Conservation (phyloP, 306 rosid species). For the Pterocarpus macrocarpus region DNA sequence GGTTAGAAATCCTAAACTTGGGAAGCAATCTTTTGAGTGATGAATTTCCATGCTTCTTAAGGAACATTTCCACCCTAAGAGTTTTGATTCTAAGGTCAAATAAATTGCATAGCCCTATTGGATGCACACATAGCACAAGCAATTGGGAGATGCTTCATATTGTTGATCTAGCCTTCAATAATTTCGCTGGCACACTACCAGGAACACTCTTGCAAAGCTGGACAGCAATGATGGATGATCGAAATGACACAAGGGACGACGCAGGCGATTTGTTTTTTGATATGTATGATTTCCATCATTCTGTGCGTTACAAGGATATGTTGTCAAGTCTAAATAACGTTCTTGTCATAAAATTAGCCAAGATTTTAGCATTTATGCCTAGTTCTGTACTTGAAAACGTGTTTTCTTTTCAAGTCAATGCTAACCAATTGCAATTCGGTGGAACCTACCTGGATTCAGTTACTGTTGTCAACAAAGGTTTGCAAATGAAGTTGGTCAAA, state of each 20-base stretch:
- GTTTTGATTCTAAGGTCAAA: background rate
- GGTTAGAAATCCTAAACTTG: background rate
- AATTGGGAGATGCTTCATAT: background rate
- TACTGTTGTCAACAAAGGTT: constrained; percentile 3
- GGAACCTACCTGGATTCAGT: constrained; percentile 36
- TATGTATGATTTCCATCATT: constrained; percentile 2
- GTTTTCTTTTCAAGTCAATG: background rate
- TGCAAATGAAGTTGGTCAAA: background rate
- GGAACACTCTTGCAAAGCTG: background rate
- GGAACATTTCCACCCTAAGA: background rate
- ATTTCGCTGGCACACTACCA: constrained; percentile 29
- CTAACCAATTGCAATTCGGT: background rate
- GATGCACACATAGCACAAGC: constrained; percentile 31
- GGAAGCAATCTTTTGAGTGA: background rate
- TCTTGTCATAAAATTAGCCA: background rate
- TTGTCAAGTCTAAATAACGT: background rate
- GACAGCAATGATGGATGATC: constrained; percentile 38
- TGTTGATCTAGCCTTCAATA: constrained; percentile 26
- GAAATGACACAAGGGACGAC: background rate
- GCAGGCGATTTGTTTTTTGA: background rate
- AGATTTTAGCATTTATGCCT: background rate
- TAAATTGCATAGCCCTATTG: background rate
- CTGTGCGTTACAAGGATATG: background rate
- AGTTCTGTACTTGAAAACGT: background rate
- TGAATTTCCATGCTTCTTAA: background rate